A percentile compares a stretch with the other conserved stretches of the same genome.
phyloP scores from a whole-genome alignment of 345 rosid genomes.

The Eutrema japonicum region DNA sequence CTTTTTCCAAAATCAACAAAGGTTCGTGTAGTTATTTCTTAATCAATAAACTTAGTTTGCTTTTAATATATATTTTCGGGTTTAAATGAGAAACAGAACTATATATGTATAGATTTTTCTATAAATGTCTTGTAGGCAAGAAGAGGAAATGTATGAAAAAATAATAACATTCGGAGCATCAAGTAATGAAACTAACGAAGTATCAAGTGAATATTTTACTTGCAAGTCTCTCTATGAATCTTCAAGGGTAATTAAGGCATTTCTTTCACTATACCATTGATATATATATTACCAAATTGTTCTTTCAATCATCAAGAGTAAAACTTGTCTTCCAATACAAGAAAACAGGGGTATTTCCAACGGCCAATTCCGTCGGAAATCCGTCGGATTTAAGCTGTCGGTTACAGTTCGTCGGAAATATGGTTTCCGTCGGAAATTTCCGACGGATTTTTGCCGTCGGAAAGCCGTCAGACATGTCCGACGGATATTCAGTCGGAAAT shows the following conservation, averaged over 20 bases:
- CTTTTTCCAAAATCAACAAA: conserved; percentile 35
- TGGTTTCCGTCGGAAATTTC: too few species aligned
- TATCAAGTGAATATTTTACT: conserved; percentile 29
- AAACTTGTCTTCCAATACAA: not conserved
- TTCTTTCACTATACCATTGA: conserved; percentile 9
- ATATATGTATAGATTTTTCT: not conserved
- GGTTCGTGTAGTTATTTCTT: conserved; percentile 24
- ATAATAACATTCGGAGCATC: conserved; percentile 43
- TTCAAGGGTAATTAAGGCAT: conserved; percentile 41
- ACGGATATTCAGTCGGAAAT: too few species aligned
- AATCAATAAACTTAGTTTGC: not conserved
- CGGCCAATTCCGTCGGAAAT: too few species aligned
- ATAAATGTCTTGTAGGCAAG: conserved; percentile 26
- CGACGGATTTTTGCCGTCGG: too few species aligned
- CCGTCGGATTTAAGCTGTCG: too few species aligned
- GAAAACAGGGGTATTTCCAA: too few species aligned
- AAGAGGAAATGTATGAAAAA: conserved; percentile 28
- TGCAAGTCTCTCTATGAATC: conserved; percentile 40
- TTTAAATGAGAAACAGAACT: not conserved
- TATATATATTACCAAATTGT: not conserved
- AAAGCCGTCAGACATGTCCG: too few species aligned
- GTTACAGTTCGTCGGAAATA: too few species aligned
- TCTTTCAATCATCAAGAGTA: not conserved
- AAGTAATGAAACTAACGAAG: conserved; percentile 21
- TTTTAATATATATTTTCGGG: not conserved